A percentile compares a stretch with the other conserved stretches of the same genome.
Evolutionary conservation across 257 asterid genomes (phyloP).

Genomic region (Ilex asprella): DNA sequence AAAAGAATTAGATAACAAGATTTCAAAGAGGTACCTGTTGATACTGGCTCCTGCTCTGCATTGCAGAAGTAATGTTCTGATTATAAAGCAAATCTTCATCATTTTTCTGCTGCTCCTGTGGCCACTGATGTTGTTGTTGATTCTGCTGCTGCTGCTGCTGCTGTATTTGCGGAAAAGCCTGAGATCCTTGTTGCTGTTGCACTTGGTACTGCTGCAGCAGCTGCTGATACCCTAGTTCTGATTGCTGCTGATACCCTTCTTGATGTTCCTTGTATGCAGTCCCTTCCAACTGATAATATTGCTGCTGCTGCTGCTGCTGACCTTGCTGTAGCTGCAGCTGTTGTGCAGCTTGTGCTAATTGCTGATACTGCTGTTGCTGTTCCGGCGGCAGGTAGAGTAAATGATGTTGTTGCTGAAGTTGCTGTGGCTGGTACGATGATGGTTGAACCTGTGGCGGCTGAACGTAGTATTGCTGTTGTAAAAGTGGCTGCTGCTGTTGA

Average conservation of each 20-base stretch:
- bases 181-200: slow-evolving; percentile 44
- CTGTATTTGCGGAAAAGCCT: slow-evolving; percentile 31
- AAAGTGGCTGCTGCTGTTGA: not conserved
- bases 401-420: slow-evolving; percentile 26
- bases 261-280: slow-evolving; percentile 42
- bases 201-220: slow-evolving; percentile 69
- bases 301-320: slow-evolving; percentile 19
- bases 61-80: slow-evolving; percentile 1
- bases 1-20: not conserved
- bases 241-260: slow-evolving; percentile 45
- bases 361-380: slow-evolving; percentile 31
- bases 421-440: slow-evolving; percentile 21
- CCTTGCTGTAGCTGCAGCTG: slow-evolving; percentile 33
- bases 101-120: slow-evolving; percentile 21
- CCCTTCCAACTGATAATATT: slow-evolving; percentile 33
- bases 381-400: slow-evolving; percentile 18
- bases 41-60: slow-evolving; percentile 15
- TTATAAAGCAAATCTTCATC: not conserved
- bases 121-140: slow-evolving; percentile 28
- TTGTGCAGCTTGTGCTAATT: slow-evolving; percentile 9
- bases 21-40: slow-evolving; percentile 24
- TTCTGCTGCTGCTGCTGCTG: slow-evolving; percentile 25
- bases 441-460: slow-evolving; percentile 28
- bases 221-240: slow-evolving; percentile 40
- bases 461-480: slow-evolving; percentile 24